These are phyloP conservation scores for Flaveria linearis DNA, from an alignment of 129 eudicot species.

Conservation along the genomic window DNA sequence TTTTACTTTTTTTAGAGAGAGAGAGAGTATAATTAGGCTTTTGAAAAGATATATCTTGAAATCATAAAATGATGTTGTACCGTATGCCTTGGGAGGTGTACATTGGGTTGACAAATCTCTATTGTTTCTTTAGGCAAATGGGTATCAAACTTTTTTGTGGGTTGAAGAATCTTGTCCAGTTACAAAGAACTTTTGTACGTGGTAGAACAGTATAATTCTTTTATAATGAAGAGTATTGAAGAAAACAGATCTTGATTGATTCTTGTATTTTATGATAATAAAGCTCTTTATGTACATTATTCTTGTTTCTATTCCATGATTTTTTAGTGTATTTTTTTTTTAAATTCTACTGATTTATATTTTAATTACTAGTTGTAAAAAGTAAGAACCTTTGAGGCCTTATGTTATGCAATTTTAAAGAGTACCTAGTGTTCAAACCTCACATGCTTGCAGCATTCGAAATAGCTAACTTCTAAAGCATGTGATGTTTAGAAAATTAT, in stretches of 20 bases:
- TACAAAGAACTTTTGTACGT: constrained; percentile 51
- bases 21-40: constrained; percentile 38
- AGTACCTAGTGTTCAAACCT: too few species aligned
- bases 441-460: too few species aligned
- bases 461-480: too few species aligned
- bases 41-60: constrained; percentile 24
- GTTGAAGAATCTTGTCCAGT: constrained; percentile 46
- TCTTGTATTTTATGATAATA: constrained; percentile 12
- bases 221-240: constrained; percentile 48
- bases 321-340: too few species aligned
- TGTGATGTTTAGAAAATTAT: too few species aligned
- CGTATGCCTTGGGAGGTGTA: constrained; percentile 20
- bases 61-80: constrained; percentile 25
- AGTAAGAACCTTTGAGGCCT: too few species aligned
- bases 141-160: constrained; percentile 33
- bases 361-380: too few species aligned
- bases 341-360: too few species aligned
- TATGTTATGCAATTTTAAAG: too few species aligned
- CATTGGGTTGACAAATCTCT: constrained; percentile 25
- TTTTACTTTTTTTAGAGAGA: constrained; percentile 33
- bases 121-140: constrained; percentile 27
- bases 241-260: constrained; percentile 44
- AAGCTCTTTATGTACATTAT: not conserved
- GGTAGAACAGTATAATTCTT: constrained; percentile 49
- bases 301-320: too few species aligned